A percentile compares a stretch with the other conserved stretches of the same genome.
Conservation (phyloP, 139 green algal genomes). For the Haematococcus lacustris region DNA sequence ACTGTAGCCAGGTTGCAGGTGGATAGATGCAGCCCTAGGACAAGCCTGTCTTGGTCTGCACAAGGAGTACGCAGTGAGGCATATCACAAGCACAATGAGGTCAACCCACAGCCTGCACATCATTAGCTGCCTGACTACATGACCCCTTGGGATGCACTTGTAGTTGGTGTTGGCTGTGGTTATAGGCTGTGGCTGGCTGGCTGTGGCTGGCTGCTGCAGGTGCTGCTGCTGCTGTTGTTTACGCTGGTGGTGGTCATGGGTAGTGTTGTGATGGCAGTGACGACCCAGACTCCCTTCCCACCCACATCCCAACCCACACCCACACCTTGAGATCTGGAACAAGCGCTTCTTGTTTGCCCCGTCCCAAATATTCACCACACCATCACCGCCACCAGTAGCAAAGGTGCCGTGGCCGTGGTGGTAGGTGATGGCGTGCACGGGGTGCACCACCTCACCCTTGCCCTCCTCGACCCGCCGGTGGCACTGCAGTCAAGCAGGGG, state of each 20-base stretch:
- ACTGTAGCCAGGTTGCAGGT: not conserved
- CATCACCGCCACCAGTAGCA: slow-evolving; percentile 85
- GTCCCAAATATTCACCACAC: slow-evolving; percentile 87
- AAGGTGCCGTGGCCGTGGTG: slow-evolving; percentile 75
- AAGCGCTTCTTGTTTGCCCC: slow-evolving; percentile 88
- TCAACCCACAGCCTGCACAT: not conserved
- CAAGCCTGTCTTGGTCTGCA: not conserved
- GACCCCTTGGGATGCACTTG: no score
- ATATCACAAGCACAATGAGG: not conserved
- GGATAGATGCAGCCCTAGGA: not conserved
- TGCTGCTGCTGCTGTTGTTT: not conserved
- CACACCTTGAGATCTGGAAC: slow-evolving; percentile 43
- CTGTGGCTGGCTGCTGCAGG: no score
- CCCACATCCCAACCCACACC: not conserved
- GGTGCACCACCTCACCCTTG: slow-evolving; percentile 59
- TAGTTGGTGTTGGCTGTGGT: no score
- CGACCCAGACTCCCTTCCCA: not conserved
- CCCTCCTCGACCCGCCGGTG: slow-evolving; percentile 65
- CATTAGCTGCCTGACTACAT: no score
- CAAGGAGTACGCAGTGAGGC: not conserved
- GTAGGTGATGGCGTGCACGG: slow-evolving; percentile 82
- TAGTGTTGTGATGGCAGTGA: not conserved
- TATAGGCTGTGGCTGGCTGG: no score
- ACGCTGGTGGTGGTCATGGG: not conserved
- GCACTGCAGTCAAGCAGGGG: slow-evolving; percentile 46